A percentile compares a stretch with the other conserved stretches of the same genome.
These are phyloP conservation scores for Leishmania mexicana DNA, from an alignment of 208 protist genomes.

Conservation along the genomic window DNA sequence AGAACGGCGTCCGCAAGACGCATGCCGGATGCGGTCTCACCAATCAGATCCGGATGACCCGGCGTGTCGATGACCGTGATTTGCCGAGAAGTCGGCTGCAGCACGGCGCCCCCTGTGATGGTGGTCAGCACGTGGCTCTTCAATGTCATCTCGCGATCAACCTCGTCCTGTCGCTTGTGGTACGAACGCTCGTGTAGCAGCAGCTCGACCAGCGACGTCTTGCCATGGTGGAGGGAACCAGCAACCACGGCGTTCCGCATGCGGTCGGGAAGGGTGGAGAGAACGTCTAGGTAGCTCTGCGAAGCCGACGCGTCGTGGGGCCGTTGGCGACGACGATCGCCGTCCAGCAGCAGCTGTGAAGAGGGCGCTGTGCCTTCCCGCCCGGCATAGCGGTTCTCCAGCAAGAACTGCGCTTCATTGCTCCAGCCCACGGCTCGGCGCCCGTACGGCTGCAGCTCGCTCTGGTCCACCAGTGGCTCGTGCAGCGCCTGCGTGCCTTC, in stretches of 20 bases:
- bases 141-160: conserved; percentile 62
- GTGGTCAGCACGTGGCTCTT: conserved; percentile 73
- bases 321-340: background rate
- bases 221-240: conserved; percentile 97
- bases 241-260: conserved; percentile 95
- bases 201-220: conserved; percentile 96
- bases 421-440: background rate
- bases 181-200: conserved; percentile 48
- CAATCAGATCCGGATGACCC: conserved; percentile 97
- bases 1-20: conserved; percentile 96
- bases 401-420: conserved; percentile 36
- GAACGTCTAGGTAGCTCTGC: conserved; percentile 46
- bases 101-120: conserved; percentile 42
- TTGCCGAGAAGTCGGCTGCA: conserved; percentile 70
- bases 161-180: conserved; percentile 61
- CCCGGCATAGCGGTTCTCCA: conserved; percentile 38
- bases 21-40: conserved; percentile 94
- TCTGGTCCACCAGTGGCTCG: conserved; percentile 64
- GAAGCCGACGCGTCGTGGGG: background rate
- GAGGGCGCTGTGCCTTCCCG: background rate
- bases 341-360: conserved; percentile 17
- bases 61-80: conserved; percentile 99
- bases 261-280: conserved; percentile 64
- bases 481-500: conserved; percentile 58
- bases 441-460: conserved; percentile 28